Evolutionary conservation across 768 basidiomycete genomes (phyloP).

Genomic region (Leucocoprinus sp.): DNA sequence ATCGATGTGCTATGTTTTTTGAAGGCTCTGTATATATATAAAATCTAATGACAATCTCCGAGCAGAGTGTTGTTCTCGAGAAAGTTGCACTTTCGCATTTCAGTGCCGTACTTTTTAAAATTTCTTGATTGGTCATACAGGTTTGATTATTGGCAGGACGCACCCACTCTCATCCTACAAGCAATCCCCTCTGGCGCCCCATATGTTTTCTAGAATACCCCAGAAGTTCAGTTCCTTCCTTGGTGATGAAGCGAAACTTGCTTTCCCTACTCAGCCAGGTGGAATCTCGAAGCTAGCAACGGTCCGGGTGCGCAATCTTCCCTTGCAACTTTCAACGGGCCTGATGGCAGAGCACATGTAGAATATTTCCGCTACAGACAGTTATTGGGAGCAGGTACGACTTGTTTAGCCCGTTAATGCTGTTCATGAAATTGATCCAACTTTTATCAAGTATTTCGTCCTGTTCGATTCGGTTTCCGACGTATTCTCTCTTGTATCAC

Average conservation of each 20-base stretch:
- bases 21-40: too few species aligned
- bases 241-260: conserved; percentile 83
- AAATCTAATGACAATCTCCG: too few species aligned
- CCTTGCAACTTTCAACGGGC: not conserved
- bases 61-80: too few species aligned
- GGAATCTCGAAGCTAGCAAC: conserved; percentile 73
- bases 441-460: conserved; percentile 56
- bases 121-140: too few species aligned
- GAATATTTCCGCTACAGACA: conserved; percentile 69
- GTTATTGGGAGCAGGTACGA: conserved; percentile 86
- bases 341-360: conserved; percentile 20
- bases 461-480: conserved; percentile 88
- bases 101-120: too few species aligned
- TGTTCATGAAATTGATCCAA: not conserved
- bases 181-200: conserved; percentile 15
- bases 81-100: too few species aligned
- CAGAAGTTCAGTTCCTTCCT: conserved; percentile 63
- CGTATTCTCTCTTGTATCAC: conserved; percentile 82
- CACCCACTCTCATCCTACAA: not conserved
- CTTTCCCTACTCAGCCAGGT: conserved; percentile 74
- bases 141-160: too few species aligned
- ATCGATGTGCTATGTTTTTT: too few species aligned
- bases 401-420: not conserved
- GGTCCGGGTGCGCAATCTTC: conserved; percentile 49
- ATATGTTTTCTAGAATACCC: conserved; percentile 63